Percentiles rank a stretch among this genome's conserved stretches.
Evolutionary conservation across 176 grass and related monocot species (phyloP).

Genomic region (Ensete ventricosum): DNA sequence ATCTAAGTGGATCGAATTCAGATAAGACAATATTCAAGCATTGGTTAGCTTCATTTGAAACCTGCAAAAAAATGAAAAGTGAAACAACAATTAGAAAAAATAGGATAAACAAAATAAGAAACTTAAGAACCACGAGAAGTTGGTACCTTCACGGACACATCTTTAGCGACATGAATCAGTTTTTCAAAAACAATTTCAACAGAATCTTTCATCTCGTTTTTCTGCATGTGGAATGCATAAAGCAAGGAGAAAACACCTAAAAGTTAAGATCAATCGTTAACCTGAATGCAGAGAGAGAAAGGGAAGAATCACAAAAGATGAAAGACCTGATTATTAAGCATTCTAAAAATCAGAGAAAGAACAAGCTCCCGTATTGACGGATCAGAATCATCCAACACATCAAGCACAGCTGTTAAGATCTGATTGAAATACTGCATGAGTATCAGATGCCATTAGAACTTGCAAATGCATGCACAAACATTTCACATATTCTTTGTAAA

Average conservation of each 20-base stretch:
- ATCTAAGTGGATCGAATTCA: slow-evolving; percentile 86
- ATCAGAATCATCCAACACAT: slow-evolving; percentile 79
- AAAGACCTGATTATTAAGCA: slow-evolving; percentile 87
- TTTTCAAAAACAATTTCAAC: slow-evolving; percentile 98
- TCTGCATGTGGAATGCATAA: slow-evolving; percentile 34
- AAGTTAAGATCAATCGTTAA: neutral
- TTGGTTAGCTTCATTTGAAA: slow-evolving; percentile 85
- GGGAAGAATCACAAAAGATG: neutral
- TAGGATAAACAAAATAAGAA: neutral
- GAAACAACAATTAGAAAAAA: slow-evolving; percentile 22
- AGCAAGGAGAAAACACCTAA: neutral
- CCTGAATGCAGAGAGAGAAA: neutral
- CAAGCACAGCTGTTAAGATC: slow-evolving; percentile 85
- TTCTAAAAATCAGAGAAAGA: slow-evolving; percentile 74
- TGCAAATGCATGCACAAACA: neutral
- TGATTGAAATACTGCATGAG: slow-evolving; percentile 95
- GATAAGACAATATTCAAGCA: slow-evolving; percentile 63
- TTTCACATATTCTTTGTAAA: neutral
- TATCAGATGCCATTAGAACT: slow-evolving; percentile 31
- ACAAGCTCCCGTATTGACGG: slow-evolving; percentile 62
- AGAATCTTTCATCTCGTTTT: slow-evolving; percentile 80
- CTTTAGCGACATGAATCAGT: slow-evolving; percentile 79
- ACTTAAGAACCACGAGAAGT: slow-evolving; percentile 9
- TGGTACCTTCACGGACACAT: slow-evolving; percentile 63
- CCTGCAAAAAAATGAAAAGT: slow-evolving; percentile 40